These are phyloP conservation scores for Clohesyomyces aquaticus DNA, from an alignment of 495 filamentous ascomycete species.

Conservation along the genomic window DNA sequence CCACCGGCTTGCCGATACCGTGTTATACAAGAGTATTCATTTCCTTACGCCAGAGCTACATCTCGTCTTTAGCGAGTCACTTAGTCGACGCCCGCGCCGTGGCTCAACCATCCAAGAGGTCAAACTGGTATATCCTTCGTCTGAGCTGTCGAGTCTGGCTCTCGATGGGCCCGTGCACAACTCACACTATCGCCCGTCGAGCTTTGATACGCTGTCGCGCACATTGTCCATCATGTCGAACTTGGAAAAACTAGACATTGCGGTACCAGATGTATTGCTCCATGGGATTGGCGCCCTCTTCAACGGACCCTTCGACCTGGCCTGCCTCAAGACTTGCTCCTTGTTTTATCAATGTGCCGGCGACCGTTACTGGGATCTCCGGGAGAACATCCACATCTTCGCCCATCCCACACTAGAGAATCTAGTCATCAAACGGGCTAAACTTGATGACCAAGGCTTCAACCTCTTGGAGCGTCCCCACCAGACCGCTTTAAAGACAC, in stretches of 20 bases:
- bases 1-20: slow-evolving; percentile 13
- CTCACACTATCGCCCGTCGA: slow-evolving; percentile 1
- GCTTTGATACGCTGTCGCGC: slow-evolving; percentile 16
- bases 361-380: slow-evolving; percentile 15
- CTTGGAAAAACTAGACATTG: slow-evolving; percentile 17
- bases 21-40: slow-evolving; percentile 17
- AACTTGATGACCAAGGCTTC: slow-evolving; percentile 20
- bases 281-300: slow-evolving; percentile 15
- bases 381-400: slow-evolving; percentile 26
- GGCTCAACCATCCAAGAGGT: slow-evolving; percentile 21
- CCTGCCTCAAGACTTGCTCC: slow-evolving; percentile 22
- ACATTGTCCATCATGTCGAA: slow-evolving; percentile 22
- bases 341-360: slow-evolving; percentile 15
- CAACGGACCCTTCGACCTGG: slow-evolving; percentile 24
- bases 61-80: slow-evolving; percentile 17
- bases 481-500: slow-evolving; percentile 8
- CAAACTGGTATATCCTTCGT: slow-evolving; percentile 13
- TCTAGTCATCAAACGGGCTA: slow-evolving; percentile 17
- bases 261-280: slow-evolving; percentile 14
- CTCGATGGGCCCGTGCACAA: no score
- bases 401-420: slow-evolving; percentile 19
- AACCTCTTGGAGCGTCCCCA: slow-evolving; percentile 13
- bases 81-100: slow-evolving; percentile 15
- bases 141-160: slow-evolving; percentile 16
- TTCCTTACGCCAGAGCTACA: slow-evolving; percentile 17